Base-by-base conservation (phyloP, 768 basidiomycete species). In the Rhizopogon vulgaris region DNA sequence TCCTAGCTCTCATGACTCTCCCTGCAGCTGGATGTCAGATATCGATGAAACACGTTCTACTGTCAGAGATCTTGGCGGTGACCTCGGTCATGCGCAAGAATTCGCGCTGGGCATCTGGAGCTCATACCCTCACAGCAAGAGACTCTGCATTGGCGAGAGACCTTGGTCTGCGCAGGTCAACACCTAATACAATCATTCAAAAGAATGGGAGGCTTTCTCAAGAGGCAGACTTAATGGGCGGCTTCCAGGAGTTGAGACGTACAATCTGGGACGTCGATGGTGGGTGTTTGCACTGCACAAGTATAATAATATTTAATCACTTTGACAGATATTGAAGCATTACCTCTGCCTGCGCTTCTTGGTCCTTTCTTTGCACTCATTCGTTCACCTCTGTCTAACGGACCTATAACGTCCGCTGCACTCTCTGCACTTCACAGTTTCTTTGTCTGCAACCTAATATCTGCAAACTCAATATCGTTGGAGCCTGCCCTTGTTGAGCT, bases 1-100 rank as follows among this genome's bases (percentile, higher is more conserved):
- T 15, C 18, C 2, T 8, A 9, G 18, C 18, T 7, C 32, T 45
- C 30, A 46, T 46, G 45, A 46, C 32, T 24, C 22, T 14, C 22
- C 34, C 45, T 15, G 32, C 32, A 10, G 34, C 32, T 22, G 9
- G 14, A 14, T 46, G 14, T 46, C 56, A 45, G 48, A 75, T 82
- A 50, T 79, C 85, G n/a, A 68, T 73, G 42, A 84, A 84, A 53
- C 87, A 93, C 78, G 79, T 96, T 39, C 68, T 98, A 32, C 82
- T 89, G 55, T 87, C 93, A 39, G 94, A 98, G 74, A 88, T 97
- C 55, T 78, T 94, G 47, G 77, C 90, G 15, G 90, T 98, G 58
- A 96, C 93, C 34, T 88, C 90, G 2, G 79, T 83, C 17, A 98
- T 99, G 94, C 89, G 95, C 68, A 92, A 94, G 75, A 98, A 98